A percentile compares a stretch with the other conserved stretches of the same genome.
Evolutionary conservation across 768 basidiomycete species (phyloP).

Genomic region (Neoboletus magnificus): DNA sequence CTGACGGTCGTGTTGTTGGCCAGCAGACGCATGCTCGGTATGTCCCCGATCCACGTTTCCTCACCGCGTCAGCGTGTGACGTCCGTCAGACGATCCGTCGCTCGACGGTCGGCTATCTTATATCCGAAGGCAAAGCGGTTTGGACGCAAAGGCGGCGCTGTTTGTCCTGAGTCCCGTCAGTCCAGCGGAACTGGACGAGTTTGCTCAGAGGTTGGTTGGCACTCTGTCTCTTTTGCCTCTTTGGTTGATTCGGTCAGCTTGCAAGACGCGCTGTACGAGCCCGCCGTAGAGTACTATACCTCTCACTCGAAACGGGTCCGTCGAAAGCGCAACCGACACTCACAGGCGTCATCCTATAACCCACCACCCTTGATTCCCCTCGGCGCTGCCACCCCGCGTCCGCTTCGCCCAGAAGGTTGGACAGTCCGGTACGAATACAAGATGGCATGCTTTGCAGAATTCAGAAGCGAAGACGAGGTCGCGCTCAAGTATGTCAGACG

Average conservation of each 20-base stretch:
- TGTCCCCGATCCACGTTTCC: conserved; percentile 18
- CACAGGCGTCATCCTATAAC: conserved; percentile 53
- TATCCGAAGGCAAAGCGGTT: conserved; percentile 81
- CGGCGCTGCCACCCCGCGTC: conserved; percentile 42
- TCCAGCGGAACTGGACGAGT: conserved; percentile 80
- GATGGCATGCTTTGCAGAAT: conserved; percentile 95
- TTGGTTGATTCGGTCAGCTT: conserved; percentile 45
- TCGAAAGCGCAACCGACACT: conserved; percentile 82
- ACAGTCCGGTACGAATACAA: conserved; percentile 97
- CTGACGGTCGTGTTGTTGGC: conserved; percentile 92
- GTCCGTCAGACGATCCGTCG: conserved; percentile 67
- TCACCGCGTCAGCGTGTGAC: background rate
- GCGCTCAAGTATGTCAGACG: conserved; percentile 71
- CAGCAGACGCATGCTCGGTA: conserved; percentile 83
- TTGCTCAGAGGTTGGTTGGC: conserved; percentile 66
- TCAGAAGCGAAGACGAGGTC: conserved; percentile 87
- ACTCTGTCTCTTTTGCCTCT: background rate
- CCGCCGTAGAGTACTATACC: conserved; percentile 91
- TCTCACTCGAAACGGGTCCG: conserved; percentile 90
- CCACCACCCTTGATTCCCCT: conserved; percentile 45
- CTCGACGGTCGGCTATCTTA: conserved; percentile 82
- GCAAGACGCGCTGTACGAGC: conserved; percentile 84
- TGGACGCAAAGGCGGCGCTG: conserved; percentile 88
- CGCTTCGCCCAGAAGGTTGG: conserved; percentile 86
- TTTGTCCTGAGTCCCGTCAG: conserved; percentile 95